These are phyloP conservation scores for Sporothrix pseudoabietina DNA, from an alignment of 2,329 filamentous ascomycete species.

Conservation along the genomic window DNA sequence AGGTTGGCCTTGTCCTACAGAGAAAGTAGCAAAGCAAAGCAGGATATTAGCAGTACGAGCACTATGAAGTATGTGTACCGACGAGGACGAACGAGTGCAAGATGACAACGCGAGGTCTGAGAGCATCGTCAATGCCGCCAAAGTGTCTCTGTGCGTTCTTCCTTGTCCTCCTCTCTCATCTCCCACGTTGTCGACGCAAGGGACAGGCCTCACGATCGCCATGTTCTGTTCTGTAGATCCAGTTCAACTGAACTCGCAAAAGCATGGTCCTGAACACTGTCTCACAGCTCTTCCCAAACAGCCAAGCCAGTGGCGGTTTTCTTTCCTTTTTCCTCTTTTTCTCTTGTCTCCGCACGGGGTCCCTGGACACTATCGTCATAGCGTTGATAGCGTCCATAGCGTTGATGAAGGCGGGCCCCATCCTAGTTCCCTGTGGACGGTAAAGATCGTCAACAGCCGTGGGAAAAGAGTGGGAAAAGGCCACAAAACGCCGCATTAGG, in stretches of 20 bases:
- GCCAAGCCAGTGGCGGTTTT: background rate
- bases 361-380: background rate
- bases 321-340: background rate
- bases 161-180: background rate
- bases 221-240: background rate
- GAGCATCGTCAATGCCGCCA: too few species aligned
- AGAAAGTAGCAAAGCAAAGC: background rate
- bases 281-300: background rate
- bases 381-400: background rate
- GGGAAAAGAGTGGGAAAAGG: background rate
- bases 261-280: background rate
- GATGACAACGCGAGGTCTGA: background rate
- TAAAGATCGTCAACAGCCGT: background rate
- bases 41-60: background rate
- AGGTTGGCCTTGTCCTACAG: background rate
- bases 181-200: constrained; percentile 11
- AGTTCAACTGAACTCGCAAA: background rate
- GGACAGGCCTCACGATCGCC: background rate
- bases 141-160: background rate
- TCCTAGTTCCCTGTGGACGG: background rate
- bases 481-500: too few species aligned
- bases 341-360: background rate
- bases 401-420: background rate
- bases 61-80: too few species aligned
- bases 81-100: too few species aligned